Evolutionary conservation across 192 early-diverging fungal species (phyloP).

Genomic region (Paraglomus brasilianum): DNA sequence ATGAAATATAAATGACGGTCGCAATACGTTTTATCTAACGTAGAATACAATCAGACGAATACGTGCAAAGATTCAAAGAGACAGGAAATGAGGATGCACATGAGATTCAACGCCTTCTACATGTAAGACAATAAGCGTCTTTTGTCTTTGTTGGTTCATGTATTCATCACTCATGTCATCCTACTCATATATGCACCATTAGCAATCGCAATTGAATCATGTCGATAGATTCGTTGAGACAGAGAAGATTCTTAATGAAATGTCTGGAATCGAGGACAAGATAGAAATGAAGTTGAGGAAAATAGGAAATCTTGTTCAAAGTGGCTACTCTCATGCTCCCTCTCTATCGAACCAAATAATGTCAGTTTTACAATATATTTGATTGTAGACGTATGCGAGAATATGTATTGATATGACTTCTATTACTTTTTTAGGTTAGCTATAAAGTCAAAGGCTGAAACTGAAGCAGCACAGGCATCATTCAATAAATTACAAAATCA

Average conservation of each 20-base stretch:
- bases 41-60: no score
- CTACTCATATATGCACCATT: no score
- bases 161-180: no score
- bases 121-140: no score
- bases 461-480: constrained; percentile 9
- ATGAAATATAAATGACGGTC: no score
- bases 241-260: constrained; percentile 24
- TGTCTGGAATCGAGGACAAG: not conserved
- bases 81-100: no score
- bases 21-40: no score
- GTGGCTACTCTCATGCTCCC: constrained; percentile 10
- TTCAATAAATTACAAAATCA: not conserved
- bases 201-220: constrained; percentile 9
- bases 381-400: not conserved
- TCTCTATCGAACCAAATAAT: not conserved
- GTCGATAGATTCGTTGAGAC: constrained; percentile 9
- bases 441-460: constrained; percentile 7
- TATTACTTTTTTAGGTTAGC: not conserved
- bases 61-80: no score
- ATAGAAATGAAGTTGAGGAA: not conserved
- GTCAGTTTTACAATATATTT: not conserved
- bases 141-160: no score
- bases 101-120: no score
- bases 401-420: not conserved
- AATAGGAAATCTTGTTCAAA: not conserved